A percentile compares a stretch with the other conserved stretches of the same genome.
These are phyloP conservation scores for Gregarina niphandrodes DNA, from an alignment of 169 alveolate species.

Conservation along the genomic window DNA sequence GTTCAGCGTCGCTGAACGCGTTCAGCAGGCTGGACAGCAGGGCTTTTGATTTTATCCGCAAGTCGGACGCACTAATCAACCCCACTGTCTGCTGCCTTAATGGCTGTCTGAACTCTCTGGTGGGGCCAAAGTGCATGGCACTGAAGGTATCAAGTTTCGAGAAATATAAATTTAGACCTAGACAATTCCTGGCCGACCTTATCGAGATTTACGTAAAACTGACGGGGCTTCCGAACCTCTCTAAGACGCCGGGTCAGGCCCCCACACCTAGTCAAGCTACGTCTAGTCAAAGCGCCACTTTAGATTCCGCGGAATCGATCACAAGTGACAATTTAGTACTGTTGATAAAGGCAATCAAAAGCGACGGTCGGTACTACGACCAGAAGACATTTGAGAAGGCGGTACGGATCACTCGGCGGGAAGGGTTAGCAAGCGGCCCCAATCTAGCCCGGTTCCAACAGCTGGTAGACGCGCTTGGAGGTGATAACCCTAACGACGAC, in stretches of 20 bases:
- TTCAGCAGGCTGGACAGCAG: too few relatives aligned
- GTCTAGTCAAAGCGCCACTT: conserved; percentile 1
- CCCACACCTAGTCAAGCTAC: not conserved
- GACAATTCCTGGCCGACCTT: conserved; percentile 19
- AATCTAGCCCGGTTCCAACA: conserved; percentile 11
- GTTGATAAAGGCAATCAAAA: conserved; percentile 15
- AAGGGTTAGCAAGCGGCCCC: conserved; percentile 14
- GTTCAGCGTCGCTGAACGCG: too few relatives aligned
- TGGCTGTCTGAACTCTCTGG: conserved; percentile 52
- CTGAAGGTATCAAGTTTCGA: conserved; percentile 44
- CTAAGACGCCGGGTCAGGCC: not conserved
- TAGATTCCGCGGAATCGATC: conserved; percentile 2
- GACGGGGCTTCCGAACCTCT: not conserved
- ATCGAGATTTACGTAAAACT: conserved; percentile 22
- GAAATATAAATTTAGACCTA: conserved; percentile 50
- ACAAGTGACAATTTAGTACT: conserved; percentile 7
- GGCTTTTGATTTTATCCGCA: too few relatives aligned
- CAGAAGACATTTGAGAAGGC: conserved; percentile 23
- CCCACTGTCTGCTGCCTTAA: too few relatives aligned
- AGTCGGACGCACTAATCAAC: too few relatives aligned
- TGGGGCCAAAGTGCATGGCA: conserved; percentile 52
- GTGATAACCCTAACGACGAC: conserved; percentile 8
- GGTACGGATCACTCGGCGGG: conserved; percentile 23
- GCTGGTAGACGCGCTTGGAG: conserved; percentile 16
- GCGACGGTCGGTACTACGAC: conserved; percentile 25